A percentile compares a stretch with the other conserved stretches of the same genome.
These are phyloP conservation scores for Pichia sp. DNA, from an alignment of 1,139 yeast species.

Conservation along the genomic window DNA sequence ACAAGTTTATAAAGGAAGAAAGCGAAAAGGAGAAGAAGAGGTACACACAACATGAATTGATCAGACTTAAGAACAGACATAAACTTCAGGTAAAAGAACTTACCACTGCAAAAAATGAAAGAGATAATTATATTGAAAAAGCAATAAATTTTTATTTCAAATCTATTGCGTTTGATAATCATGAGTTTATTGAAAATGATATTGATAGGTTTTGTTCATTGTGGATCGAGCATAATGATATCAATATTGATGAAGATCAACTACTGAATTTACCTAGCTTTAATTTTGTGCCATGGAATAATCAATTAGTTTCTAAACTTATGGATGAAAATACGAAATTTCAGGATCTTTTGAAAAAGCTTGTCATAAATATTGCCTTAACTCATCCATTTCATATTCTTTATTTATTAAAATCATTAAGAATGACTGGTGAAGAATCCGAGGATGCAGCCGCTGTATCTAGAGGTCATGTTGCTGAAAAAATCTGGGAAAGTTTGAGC, in stretches of 20 bases:
- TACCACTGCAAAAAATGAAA: slow-evolving; percentile 34
- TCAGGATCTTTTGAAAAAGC: slow-evolving; percentile 46
- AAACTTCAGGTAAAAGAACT: slow-evolving; percentile 47
- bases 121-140: slow-evolving; percentile 42
- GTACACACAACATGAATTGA: slow-evolving; percentile 37
- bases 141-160: slow-evolving; percentile 59
- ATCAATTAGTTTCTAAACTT: slow-evolving; percentile 75
- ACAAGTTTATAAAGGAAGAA: slow-evolving; percentile 37
- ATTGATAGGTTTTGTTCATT: slow-evolving; percentile 75
- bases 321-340: slow-evolving; percentile 44
- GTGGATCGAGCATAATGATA: slow-evolving; percentile 60
- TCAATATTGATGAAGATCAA: slow-evolving; percentile 14
- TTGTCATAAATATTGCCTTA: slow-evolving; percentile 47
- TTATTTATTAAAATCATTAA: slow-evolving; percentile 58
- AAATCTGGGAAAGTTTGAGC: slow-evolving; percentile 35
- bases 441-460: slow-evolving; percentile 37
- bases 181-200: slow-evolving; percentile 46
- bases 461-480: slow-evolving; percentile 47
- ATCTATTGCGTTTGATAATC: slow-evolving; percentile 42
- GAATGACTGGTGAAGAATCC: slow-evolving; percentile 34
- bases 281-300: slow-evolving; percentile 72
- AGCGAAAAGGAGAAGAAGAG: slow-evolving; percentile 34
- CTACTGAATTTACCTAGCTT: slow-evolving; percentile 42
- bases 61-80: slow-evolving; percentile 42
- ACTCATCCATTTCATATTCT: slow-evolving; percentile 76